Conservation (phyloP, 129 eudicot genomes). For the Lactuca sativa region DNA sequence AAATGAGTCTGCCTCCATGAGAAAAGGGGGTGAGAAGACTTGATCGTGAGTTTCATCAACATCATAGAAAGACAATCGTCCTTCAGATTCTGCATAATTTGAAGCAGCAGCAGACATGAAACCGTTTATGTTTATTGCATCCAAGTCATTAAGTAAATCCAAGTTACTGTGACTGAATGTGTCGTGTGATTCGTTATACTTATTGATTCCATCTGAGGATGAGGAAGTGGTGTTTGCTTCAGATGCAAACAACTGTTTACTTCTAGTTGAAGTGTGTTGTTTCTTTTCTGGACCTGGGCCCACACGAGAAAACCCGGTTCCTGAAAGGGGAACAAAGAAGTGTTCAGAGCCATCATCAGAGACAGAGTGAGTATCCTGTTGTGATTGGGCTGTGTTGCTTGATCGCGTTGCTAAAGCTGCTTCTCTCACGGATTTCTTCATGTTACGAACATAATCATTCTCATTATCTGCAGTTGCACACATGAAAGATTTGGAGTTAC, state of each 20-base stretch:
- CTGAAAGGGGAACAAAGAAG: slow-evolving; percentile 82
- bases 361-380: slow-evolving; percentile 78
- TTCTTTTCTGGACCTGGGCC: slow-evolving; percentile 58
- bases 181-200: slow-evolving; percentile 43
- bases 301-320: slow-evolving; percentile 65
- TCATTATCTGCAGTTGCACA: slow-evolving; percentile 69
- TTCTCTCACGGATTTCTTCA: slow-evolving; percentile 93
- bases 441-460: slow-evolving; percentile 52
- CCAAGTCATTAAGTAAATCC: slow-evolving; percentile 57
- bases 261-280: slow-evolving; percentile 37
- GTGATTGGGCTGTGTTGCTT: slow-evolving; percentile 49
- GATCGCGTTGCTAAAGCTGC: slow-evolving; percentile 71
- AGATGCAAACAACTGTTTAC: slow-evolving; percentile 41
- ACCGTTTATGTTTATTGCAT: slow-evolving; percentile 43
- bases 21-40: slow-evolving; percentile 90
- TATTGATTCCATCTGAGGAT: slow-evolving; percentile 35
- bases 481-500: not conserved
- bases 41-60: slow-evolving; percentile 72
- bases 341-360: slow-evolving; percentile 96
- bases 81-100: slow-evolving; percentile 67
- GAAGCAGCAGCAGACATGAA: slow-evolving; percentile 69
- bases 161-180: slow-evolving; percentile 32
- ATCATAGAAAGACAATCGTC: slow-evolving; percentile 64
- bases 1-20: slow-evolving; percentile 77
- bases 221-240: no score